Evolutionary conservation across 805 yeast species (phyloP).

Genomic region (Scheffersomyces amazonensis): DNA sequence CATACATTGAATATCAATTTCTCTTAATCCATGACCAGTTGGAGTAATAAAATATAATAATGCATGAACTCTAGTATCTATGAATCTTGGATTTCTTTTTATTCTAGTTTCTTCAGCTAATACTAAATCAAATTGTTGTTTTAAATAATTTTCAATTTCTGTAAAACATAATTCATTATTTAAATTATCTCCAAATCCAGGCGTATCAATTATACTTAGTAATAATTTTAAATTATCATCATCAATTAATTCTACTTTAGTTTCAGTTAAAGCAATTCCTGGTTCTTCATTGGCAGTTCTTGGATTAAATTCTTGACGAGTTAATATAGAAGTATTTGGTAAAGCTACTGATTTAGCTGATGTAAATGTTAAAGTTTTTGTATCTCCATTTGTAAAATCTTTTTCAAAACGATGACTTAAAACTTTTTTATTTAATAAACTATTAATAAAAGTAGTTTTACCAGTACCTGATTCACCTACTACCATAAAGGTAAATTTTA

Average conservation of each 20-base stretch:
- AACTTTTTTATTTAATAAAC: constrained; percentile 59
- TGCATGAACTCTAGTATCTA: constrained; percentile 74
- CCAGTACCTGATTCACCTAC: constrained; percentile 78
- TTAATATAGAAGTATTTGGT: constrained; percentile 53
- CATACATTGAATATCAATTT: constrained; percentile 73
- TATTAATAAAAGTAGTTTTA: constrained; percentile 71
- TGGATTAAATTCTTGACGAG: constrained; percentile 60
- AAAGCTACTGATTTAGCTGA: constrained; percentile 53
- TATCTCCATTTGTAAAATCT: constrained; percentile 20
- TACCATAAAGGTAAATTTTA: constrained; percentile 70
- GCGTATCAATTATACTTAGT: constrained; percentile 64
- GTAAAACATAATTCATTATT: constrained; percentile 65
- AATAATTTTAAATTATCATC: constrained; percentile 55
- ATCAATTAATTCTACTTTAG: constrained; percentile 57
- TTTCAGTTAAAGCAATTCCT: constrained; percentile 72
- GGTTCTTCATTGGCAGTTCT: constrained; percentile 60
- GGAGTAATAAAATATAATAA: constrained; percentile 78
- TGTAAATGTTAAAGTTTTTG: constrained; percentile 56
- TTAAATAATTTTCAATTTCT: constrained; percentile 64
- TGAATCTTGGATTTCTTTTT: constrained; percentile 78
- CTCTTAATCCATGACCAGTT: constrained; percentile 76
- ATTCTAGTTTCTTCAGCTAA: constrained; percentile 86
- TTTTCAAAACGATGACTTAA: constrained; percentile 56
- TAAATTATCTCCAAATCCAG: constrained; percentile 76
- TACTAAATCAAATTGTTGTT: constrained; percentile 75